Evolutionary conservation across 2,329 filamentous ascomycete species (phyloP).

Genomic region (Cladosporium sp.): DNA sequence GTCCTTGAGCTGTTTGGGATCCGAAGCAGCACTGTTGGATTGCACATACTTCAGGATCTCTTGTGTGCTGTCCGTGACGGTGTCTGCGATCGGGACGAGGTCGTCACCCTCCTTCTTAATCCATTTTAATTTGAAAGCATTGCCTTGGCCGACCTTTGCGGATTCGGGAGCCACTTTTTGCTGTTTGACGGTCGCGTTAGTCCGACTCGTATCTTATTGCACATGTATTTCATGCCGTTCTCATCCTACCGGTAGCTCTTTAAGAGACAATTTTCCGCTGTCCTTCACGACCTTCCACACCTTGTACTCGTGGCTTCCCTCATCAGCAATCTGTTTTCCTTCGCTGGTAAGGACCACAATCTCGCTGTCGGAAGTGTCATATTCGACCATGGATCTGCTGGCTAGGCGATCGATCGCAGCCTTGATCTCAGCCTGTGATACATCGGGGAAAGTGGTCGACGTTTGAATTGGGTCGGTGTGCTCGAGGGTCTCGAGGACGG

Average conservation of each 20-base stretch:
- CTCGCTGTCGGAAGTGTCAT: constrained; percentile 77
- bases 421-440: constrained; percentile 58
- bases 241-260: constrained; percentile 42
- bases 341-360: constrained; percentile 72
- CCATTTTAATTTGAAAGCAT: constrained; percentile 78
- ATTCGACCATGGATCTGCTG: constrained; percentile 81
- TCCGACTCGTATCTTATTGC: neutral
- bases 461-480: constrained; percentile 33
- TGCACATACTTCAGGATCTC: constrained; percentile 71
- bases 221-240: neutral
- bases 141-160: constrained; percentile 84
- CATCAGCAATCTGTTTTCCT: constrained; percentile 66
- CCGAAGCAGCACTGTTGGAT: constrained; percentile 62
- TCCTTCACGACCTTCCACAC: constrained; percentile 47
- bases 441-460: constrained; percentile 28
- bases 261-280: constrained; percentile 42
- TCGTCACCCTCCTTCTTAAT: constrained; percentile 59
- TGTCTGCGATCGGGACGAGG: constrained; percentile 57
- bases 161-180: constrained; percentile 67
- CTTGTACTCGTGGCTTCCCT: constrained; percentile 49
- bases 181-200: constrained; percentile 30
- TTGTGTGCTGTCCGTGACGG: constrained; percentile 74
- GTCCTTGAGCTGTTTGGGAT: constrained; percentile 73
- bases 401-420: constrained; percentile 80
- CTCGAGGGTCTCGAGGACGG: constrained; percentile 69